These are phyloP conservation scores for Aspergillus ochraceus DNA, from an alignment of 2,329 filamentous ascomycete species.

Conservation along the genomic window DNA sequence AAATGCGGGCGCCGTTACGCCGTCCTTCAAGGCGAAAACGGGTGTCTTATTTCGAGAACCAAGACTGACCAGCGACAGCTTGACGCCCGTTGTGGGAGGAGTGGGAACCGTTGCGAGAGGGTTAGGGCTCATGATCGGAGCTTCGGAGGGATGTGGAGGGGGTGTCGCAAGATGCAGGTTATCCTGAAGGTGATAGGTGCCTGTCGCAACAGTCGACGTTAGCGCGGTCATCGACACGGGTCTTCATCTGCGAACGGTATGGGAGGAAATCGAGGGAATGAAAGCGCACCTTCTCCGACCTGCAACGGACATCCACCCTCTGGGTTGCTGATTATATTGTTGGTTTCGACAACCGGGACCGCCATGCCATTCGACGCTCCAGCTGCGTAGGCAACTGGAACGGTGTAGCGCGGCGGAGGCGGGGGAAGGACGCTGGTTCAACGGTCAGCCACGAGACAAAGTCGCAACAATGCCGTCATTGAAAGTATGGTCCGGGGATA, in stretches of 20 bases:
- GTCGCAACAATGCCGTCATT: constrained; percentile 9
- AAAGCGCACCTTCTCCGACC: constrained; percentile 77
- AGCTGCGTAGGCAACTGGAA: constrained; percentile 70
- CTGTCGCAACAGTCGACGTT: constrained; percentile 48
- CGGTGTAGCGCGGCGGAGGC: constrained; percentile 80
- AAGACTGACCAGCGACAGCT: constrained; percentile 73
- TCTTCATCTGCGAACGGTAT: not conserved
- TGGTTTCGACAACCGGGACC: constrained; percentile 84
- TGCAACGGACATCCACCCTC: constrained; percentile 86
- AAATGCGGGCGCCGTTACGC: constrained; percentile 64
- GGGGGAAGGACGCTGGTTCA: constrained; percentile 72
- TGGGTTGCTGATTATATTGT: constrained; percentile 81
- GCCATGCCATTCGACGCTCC: constrained; percentile 67
- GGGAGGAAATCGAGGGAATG: not conserved
- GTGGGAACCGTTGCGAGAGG: constrained; percentile 82
- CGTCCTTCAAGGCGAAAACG: constrained; percentile 48
- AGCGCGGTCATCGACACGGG: constrained; percentile 11
- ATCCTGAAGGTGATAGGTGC: constrained; percentile 87
- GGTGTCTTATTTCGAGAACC: constrained; percentile 56
- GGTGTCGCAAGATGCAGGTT: constrained; percentile 90
- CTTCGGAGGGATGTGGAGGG: constrained; percentile 92
- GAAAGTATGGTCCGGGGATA: constrained; percentile 1
- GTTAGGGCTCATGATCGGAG: constrained; percentile 82
- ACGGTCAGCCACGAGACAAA: constrained; percentile 14
- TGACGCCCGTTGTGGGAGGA: constrained; percentile 82